phyloP scores from a whole-genome alignment of 441 rosid genomes.

The Erodium texanum region DNA sequence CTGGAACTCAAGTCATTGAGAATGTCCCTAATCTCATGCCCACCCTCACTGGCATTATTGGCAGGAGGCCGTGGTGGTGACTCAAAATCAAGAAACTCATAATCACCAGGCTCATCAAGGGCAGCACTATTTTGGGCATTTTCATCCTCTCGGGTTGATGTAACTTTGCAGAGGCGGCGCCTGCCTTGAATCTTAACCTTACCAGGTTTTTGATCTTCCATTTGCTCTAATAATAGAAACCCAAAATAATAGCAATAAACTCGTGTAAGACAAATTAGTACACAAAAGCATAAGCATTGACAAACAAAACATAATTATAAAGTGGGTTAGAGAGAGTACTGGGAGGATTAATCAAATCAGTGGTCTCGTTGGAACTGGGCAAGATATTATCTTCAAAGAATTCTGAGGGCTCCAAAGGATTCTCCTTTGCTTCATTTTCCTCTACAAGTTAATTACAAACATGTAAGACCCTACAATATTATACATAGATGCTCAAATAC shows the following conservation, averaged over 20 bases:
- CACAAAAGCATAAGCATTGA: not conserved
- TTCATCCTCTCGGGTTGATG: conserved; percentile 26
- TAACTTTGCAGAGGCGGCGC: conserved; percentile 63
- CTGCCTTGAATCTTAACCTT: conserved; percentile 62
- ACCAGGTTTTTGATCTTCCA: conserved; percentile 25
- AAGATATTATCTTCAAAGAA: not conserved
- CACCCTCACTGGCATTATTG: conserved; percentile 26
- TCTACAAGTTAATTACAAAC: not conserved
- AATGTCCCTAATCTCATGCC: conserved; percentile 63
- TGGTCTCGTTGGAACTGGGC: not conserved
- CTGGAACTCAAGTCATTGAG: conserved; percentile 61
- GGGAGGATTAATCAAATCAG: not conserved
- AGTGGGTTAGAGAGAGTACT: conserved; percentile 2
- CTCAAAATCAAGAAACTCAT: conserved; percentile 54
- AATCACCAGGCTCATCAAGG: conserved; percentile 29
- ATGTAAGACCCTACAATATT: not conserved
- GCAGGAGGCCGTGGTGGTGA: conserved; percentile 39
- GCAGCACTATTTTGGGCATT: conserved; percentile 17
- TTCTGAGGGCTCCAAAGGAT: not conserved
- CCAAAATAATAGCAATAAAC: not conserved
- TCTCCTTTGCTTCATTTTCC: not conserved
- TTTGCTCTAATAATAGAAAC: not conserved
- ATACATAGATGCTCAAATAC: not conserved
- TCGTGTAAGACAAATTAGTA: not conserved
- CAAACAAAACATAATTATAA: not conserved